phyloP scores from a whole-genome alignment of 2,329 filamentous ascomycete species.

The Aspergillus fructus region DNA sequence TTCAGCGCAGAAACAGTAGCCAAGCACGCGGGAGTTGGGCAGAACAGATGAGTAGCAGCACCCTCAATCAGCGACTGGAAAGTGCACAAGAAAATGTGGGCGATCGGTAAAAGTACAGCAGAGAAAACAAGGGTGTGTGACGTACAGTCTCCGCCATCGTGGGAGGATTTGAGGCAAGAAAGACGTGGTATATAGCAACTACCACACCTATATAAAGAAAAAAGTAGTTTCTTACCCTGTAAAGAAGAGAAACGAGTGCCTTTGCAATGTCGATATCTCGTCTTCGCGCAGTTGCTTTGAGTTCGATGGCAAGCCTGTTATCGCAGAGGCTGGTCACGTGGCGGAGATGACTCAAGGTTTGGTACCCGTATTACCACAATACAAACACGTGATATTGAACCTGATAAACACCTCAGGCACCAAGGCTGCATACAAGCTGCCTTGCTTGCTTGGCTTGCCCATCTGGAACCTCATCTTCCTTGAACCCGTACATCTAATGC shows the following conservation, averaged over 20 bases:
- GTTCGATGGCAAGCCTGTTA: slow-evolving; percentile 23
- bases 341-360: slow-evolving; percentile 17
- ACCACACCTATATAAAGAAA: slow-evolving; percentile 1
- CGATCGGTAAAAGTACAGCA: slow-evolving; percentile 33
- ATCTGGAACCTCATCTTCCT: not conserved
- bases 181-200: not conserved
- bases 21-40: slow-evolving; percentile 19
- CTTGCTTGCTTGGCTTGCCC: not conserved
- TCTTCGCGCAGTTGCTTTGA: slow-evolving; percentile 8
- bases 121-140: slow-evolving; percentile 34
- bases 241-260: not conserved
- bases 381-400: slow-evolving; percentile 8
- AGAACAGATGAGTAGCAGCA: slow-evolving; percentile 15
- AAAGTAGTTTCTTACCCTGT: slow-evolving; percentile 9
- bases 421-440: not conserved
- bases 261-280: slow-evolving; percentile 5
- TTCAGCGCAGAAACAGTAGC: slow-evolving; percentile 7
- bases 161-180: slow-evolving; percentile 4
- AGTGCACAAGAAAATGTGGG: slow-evolving; percentile 41
- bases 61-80: slow-evolving; percentile 14
- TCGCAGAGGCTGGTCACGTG: slow-evolving; percentile 18
- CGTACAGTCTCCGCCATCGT: slow-evolving; percentile 46
- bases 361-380: slow-evolving; percentile 7
- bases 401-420: not conserved
- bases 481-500: slow-evolving; percentile 17